Conservation (phyloP, 768 basidiomycete genomes). For the Holtermannia corniformis region DNA sequence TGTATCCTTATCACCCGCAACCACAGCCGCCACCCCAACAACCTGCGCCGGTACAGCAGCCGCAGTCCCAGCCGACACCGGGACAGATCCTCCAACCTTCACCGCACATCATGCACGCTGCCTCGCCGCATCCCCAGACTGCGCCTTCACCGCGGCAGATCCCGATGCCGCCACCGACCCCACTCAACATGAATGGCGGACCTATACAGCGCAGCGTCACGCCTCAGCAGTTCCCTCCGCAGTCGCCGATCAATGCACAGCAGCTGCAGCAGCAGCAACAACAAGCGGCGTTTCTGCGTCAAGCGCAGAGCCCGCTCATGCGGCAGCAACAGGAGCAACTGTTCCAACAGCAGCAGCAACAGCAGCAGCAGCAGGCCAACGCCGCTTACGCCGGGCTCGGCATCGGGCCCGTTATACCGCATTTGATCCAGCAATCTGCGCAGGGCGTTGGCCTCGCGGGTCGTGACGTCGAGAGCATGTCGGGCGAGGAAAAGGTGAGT, state of each 20-base stretch:
- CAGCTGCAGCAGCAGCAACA: slow-evolving; percentile 13
- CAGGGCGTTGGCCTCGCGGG: slow-evolving; percentile 23
- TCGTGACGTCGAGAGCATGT: slow-evolving; percentile 18
- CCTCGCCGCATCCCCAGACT: slow-evolving; percentile 14
- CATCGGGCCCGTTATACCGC: slow-evolving; percentile 22
- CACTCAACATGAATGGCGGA: slow-evolving; percentile 21
- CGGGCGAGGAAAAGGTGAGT: slow-evolving; percentile 29
- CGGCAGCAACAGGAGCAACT: slow-evolving; percentile 12
- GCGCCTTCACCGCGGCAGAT: slow-evolving; percentile 32
- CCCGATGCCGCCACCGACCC: slow-evolving; percentile 25
- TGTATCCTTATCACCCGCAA: slow-evolving; percentile 16
- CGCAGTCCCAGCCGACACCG: slow-evolving; percentile 1
- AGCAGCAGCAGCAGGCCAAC: slow-evolving; percentile 19
- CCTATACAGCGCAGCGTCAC: slow-evolving; percentile 26
- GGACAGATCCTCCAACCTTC: slow-evolving; percentile 13
- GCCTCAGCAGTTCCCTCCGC: slow-evolving; percentile 14
- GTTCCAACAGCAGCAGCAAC: slow-evolving; percentile 14
- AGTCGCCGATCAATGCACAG: slow-evolving; percentile 9
- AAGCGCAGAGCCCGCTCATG: not conserved
- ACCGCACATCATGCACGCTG: not conserved
- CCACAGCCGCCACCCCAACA: slow-evolving; percentile 1
- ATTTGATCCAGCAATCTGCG: slow-evolving; percentile 22
- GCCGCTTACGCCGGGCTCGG: slow-evolving; percentile 26
- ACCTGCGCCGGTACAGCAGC: no score
- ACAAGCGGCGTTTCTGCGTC: slow-evolving; percentile 16